These are phyloP conservation scores for Astrothelium macrocarpum DNA, from an alignment of 495 filamentous ascomycete species.

Conservation along the genomic window DNA sequence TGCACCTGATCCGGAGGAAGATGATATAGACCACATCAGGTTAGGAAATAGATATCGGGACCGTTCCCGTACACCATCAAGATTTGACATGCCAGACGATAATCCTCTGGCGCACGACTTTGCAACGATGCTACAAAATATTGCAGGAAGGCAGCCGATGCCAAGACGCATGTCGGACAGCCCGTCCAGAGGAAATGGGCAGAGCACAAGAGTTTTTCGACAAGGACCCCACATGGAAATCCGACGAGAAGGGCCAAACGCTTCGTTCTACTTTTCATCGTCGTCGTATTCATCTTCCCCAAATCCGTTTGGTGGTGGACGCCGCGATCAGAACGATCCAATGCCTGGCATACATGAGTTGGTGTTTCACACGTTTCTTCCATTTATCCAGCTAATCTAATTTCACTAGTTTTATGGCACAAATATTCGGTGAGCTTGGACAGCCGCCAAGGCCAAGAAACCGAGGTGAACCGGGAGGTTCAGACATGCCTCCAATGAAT, in stretches of 20 bases:
- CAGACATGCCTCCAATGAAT: background rate
- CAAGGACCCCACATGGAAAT: conserved; percentile 1
- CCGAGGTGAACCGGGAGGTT: background rate
- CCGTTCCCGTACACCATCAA: conserved; percentile 13
- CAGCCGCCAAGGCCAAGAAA: background rate
- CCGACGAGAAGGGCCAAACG: background rate
- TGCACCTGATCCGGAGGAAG: conserved; percentile 34
- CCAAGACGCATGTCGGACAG: background rate
- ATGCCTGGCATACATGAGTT: background rate
- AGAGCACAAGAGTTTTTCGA: background rate
- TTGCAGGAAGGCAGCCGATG: conserved; percentile 4
- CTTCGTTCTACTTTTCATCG: background rate
- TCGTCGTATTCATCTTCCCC: too few species aligned
- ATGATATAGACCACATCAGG: conserved; percentile 31
- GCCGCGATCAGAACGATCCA: background rate
- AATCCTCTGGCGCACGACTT: conserved; percentile 8
- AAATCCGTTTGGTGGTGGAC: background rate
- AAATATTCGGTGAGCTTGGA: background rate
- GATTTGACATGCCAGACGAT: background rate
- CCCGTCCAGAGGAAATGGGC: background rate
- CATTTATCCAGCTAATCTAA: background rate
- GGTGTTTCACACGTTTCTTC: background rate
- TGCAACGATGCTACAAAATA: conserved; percentile 10
- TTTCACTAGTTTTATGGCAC: background rate
- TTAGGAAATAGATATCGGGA: conserved; percentile 24